Evolutionary conservation across 2,329 filamentous ascomycete genomes (phyloP).

Genomic region (Fusarium anthophilum): DNA sequence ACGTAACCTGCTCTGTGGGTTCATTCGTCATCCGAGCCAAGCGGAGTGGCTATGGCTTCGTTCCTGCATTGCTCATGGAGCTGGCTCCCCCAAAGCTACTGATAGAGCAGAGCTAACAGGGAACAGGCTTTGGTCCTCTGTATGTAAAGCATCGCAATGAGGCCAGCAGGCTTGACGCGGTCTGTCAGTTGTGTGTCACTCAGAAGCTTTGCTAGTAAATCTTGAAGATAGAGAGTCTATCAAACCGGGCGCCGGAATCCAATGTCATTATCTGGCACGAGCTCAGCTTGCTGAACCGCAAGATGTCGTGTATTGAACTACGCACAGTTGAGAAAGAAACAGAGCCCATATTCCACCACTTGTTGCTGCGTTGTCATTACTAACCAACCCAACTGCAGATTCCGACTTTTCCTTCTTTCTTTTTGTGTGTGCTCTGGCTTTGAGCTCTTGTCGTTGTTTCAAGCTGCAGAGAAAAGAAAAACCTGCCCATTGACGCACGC

Average conservation of each 20-base stretch:
- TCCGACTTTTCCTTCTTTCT: neutral
- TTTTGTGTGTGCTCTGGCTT: conserved; percentile 10
- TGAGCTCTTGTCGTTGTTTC: conserved; percentile 6
- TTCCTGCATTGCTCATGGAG: conserved; percentile 44
- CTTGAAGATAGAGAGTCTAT: neutral
- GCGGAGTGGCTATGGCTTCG: conserved; percentile 38
- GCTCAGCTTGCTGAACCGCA: neutral
- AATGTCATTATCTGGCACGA: neutral
- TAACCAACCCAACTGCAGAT: conserved; percentile 15
- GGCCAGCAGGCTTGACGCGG: conserved; percentile 27
- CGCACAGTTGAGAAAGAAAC: neutral
- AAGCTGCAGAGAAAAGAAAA: conserved; percentile 12
- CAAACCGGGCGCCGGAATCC: conserved; percentile 19
- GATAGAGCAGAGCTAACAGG: conserved; percentile 29
- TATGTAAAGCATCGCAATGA: conserved; percentile 6
- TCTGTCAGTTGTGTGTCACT: conserved; percentile 21
- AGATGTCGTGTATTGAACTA: neutral
- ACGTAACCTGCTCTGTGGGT: conserved; percentile 28
- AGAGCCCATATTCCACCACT: conserved; percentile 5
- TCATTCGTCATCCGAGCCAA: conserved; percentile 25
- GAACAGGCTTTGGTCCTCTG: conserved; percentile 20
- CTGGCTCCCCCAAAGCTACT: conserved; percentile 24
- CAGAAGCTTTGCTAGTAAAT: conserved; percentile 4
- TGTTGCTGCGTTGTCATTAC: conserved; percentile 4
- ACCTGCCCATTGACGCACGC: conserved; percentile 23